phyloP scores from a whole-genome alignment of 768 basidiomycete genomes.

The Boletus pseudopeckii region DNA sequence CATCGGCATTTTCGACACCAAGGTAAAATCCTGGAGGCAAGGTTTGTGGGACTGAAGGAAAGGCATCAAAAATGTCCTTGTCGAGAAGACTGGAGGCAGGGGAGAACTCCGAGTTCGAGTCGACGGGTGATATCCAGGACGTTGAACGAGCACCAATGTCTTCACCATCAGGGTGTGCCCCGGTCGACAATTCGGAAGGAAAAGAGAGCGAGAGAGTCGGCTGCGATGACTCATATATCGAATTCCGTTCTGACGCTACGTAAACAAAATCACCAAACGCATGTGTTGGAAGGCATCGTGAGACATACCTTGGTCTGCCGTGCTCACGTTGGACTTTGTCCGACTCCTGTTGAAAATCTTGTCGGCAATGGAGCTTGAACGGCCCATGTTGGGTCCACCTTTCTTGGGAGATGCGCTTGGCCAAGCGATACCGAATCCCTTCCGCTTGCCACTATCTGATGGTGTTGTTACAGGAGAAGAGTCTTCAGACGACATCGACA shows the following conservation, averaged over 20 bases:
- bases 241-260: conserved; percentile 23
- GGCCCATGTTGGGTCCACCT: conserved; percentile 36
- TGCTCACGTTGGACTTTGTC: conserved; percentile 52
- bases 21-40: conserved; percentile 34
- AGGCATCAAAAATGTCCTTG: conserved; percentile 62
- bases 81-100: conserved; percentile 41
- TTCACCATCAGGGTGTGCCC: conserved; percentile 10
- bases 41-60: conserved; percentile 64
- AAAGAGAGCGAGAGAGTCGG: conserved; percentile 21
- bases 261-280: neutral
- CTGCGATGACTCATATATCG: conserved; percentile 27
- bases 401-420: conserved; percentile 53
- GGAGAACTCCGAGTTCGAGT: conserved; percentile 42
- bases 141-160: conserved; percentile 30
- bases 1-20: conserved; percentile 8
- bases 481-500: conserved; percentile 68
- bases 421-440: conserved; percentile 40
- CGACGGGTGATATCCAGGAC: conserved; percentile 48
- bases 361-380: conserved; percentile 58
- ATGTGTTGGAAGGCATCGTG: neutral
- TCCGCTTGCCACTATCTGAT: conserved; percentile 40
- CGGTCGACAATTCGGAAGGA: conserved; percentile 18
- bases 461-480: conserved; percentile 60
- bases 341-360: conserved; percentile 54
- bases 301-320: conserved; percentile 42